A percentile compares a stretch with the other conserved stretches of the same genome.
Conservation (phyloP, 1,284 basidiomycete species). For the Papiliotrema flavescens region DNA sequence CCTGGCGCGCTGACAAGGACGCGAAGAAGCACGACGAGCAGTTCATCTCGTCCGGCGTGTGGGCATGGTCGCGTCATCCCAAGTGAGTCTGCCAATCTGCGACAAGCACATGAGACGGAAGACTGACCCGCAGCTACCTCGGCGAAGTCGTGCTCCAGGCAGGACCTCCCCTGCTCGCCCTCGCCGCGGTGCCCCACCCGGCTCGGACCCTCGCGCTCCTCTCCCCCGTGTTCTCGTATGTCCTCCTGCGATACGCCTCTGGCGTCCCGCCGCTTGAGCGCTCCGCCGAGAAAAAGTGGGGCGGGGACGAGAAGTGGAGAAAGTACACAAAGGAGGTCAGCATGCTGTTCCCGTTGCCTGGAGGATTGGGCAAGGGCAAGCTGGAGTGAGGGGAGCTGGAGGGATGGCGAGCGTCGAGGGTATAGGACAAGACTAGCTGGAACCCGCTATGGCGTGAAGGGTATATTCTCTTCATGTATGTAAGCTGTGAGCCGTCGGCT, state of each 20-base stretch:
- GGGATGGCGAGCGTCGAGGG: not conserved
- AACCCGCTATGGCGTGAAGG: no score
- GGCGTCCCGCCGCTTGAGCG: conserved; percentile 69
- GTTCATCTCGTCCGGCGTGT: conserved; percentile 69
- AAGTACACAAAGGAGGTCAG: conserved; percentile 56
- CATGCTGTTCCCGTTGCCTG: conserved; percentile 30
- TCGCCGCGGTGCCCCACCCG: conserved; percentile 49
- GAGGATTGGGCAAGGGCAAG: conserved; percentile 27
- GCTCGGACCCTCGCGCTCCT: conserved; percentile 37
- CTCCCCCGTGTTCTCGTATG: conserved; percentile 67
- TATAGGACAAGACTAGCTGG: no score
- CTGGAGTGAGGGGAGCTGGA: not conserved
- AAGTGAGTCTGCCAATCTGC: conserved; percentile 55
- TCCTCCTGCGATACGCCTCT: conserved; percentile 56
- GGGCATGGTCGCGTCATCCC: conserved; percentile 69
- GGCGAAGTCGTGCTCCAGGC: conserved; percentile 72
- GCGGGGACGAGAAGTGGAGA: conserved; percentile 61
- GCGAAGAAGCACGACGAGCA: conserved; percentile 67
- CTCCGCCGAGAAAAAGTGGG: conserved; percentile 63
- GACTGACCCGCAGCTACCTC: conserved; percentile 58
- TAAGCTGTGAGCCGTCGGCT: no score
- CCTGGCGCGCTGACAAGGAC: conserved; percentile 64
- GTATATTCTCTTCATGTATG: no score
- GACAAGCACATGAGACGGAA: no score
- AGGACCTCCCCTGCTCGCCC: conserved; percentile 63